These are phyloP conservation scores for Rhodotorula sp. DNA, from an alignment of 1,284 basidiomycete genomes.

Conservation along the genomic window DNA sequence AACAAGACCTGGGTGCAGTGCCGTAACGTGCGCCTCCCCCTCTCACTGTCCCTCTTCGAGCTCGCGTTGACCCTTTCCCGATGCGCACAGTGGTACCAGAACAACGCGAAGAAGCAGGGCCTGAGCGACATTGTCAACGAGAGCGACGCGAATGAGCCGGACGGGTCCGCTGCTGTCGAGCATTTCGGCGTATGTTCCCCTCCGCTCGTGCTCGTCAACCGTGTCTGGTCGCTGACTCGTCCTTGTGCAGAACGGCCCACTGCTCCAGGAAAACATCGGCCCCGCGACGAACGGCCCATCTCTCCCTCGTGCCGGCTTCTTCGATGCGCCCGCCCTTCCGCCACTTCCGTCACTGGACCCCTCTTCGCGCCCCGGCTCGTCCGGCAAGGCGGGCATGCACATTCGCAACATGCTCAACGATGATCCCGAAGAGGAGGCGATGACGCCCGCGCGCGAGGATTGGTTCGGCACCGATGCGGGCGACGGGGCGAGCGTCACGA, in stretches of 20 bases:
- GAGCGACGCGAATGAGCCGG: background rate
- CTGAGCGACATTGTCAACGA: conserved; percentile 12
- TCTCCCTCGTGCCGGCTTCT: conserved; percentile 21
- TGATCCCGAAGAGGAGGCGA: conserved; percentile 13
- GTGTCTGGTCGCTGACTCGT: background rate
- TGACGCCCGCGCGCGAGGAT: conserved; percentile 23
- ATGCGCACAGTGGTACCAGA: conserved; percentile 33
- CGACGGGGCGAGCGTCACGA: conserved; percentile 14
- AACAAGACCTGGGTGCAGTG: conserved; percentile 80
- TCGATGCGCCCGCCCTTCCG: conserved; percentile 14
- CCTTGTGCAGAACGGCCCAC: background rate
- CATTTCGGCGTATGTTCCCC: background rate
- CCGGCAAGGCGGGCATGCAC: conserved; percentile 29
- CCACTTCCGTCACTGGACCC: conserved; percentile 5
- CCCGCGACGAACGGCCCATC: background rate
- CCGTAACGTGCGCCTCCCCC: conserved; percentile 30
- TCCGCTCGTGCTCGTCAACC: background rate
- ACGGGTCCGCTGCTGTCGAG: background rate
- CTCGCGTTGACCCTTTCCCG: background rate
- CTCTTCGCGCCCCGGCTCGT: background rate
- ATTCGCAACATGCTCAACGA: conserved; percentile 43
- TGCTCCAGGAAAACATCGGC: background rate
- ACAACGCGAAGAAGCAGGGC: conserved; percentile 27
- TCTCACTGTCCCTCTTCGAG: too few species aligned
- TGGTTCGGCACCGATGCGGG: conserved; percentile 31